These are phyloP conservation scores for Austropuccinia psidii DNA, from an alignment of 1,284 basidiomycete species.

Conservation along the genomic window DNA sequence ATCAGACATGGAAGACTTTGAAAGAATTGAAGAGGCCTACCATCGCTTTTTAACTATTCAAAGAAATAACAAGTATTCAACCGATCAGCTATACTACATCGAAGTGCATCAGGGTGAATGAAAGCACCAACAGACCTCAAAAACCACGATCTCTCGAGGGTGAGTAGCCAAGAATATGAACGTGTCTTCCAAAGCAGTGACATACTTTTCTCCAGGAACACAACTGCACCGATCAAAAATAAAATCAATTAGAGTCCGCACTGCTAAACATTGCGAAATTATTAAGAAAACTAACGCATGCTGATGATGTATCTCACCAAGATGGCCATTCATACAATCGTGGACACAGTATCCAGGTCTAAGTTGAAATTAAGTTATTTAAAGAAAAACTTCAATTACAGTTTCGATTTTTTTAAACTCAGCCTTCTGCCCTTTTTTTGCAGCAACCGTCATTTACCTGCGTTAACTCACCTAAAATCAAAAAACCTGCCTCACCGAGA, in stretches of 20 bases:
- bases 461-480: not conserved
- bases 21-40: too few relatives aligned
- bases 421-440: too few relatives aligned
- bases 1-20: not conserved
- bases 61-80: too few relatives aligned
- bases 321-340: not conserved
- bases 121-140: not conserved
- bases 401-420: not conserved
- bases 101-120: too few relatives aligned
- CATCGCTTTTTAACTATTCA: constrained; percentile 3
- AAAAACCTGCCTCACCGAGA: not conserved
- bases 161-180: not conserved
- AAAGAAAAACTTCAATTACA: too few relatives aligned
- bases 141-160: not conserved
- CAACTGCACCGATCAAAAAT: not conserved
- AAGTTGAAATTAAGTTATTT: too few relatives aligned
- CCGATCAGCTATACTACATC: too few relatives aligned
- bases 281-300: not conserved
- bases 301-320: not conserved
- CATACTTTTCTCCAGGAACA: not conserved
- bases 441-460: too few relatives aligned
- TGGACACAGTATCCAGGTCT: constrained; percentile 3
- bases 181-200: not conserved
- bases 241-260: not conserved
- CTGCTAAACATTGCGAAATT: not conserved